phyloP scores from a whole-genome alignment of 116 monocot genomes.

The Zostera marina region DNA sequence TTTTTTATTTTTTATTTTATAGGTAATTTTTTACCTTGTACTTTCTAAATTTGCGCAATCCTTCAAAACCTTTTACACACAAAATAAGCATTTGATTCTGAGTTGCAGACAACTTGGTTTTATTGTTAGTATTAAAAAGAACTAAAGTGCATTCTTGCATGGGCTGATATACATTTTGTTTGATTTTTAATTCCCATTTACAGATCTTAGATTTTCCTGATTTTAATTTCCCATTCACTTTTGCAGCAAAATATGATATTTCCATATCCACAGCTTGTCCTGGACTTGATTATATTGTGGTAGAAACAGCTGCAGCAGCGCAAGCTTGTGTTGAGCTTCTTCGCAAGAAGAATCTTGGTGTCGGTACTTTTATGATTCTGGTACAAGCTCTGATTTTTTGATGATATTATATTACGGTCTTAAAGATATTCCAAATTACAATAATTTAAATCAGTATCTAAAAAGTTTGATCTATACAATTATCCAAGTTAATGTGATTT shows the following conservation, averaged over 20 bases:
- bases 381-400: slow-evolving; percentile 16
- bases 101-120: too few relatives aligned
- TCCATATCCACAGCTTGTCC: slow-evolving; percentile 89
- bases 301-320: slow-evolving; percentile 82
- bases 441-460: too few relatives aligned
- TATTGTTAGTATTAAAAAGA: too few relatives aligned
- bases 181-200: too few relatives aligned
- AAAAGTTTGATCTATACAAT: too few relatives aligned
- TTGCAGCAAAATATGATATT: slow-evolving; percentile 85
- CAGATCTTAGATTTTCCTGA: too few relatives aligned
- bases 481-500: too few relatives aligned
- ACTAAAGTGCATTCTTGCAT: too few relatives aligned
- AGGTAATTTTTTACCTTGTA: not conserved
- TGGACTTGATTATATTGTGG: slow-evolving; percentile 86
- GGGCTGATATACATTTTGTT: too few relatives aligned
- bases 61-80: too few relatives aligned
- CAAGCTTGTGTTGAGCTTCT: slow-evolving; percentile 92
- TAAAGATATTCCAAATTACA: not conserved
- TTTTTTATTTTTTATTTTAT: not conserved
- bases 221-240: not conserved
- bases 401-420: not conserved
- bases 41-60: too few relatives aligned
- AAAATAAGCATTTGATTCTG: too few relatives aligned
- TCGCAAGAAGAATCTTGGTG: slow-evolving; percentile 64
- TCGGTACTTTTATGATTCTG: slow-evolving; percentile 96